Conservation (phyloP, 2,329 filamentous ascomycete species). For the Trichothecium sympodiale region DNA sequence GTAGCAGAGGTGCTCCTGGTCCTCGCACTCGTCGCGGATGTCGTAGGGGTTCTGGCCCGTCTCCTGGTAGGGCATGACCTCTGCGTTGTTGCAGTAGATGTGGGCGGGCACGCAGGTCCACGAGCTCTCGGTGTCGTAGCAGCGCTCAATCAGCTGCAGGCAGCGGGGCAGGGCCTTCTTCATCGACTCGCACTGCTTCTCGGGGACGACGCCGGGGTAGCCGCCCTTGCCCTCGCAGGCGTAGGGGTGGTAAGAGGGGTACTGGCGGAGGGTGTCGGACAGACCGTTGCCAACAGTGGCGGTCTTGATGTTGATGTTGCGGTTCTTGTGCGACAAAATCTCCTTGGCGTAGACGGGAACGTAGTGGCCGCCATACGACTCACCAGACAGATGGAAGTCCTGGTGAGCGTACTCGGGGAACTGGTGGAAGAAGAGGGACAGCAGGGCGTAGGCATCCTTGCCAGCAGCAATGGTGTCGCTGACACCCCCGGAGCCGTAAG, state of each 20-base stretch:
- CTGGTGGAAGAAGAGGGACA: slow-evolving; percentile 97
- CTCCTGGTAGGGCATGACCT: slow-evolving; percentile 88
- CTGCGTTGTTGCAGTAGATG: slow-evolving; percentile 97
- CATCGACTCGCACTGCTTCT: slow-evolving; percentile 74
- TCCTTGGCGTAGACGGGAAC: slow-evolving; percentile 81
- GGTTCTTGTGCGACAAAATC: slow-evolving; percentile 85
- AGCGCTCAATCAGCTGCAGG: slow-evolving; percentile 75
- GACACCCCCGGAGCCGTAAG: slow-evolving; percentile 83
- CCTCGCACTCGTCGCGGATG: slow-evolving; percentile 61
- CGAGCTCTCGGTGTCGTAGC: slow-evolving; percentile 84
- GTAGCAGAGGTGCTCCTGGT: slow-evolving; percentile 22
- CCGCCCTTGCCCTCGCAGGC: slow-evolving; percentile 83
- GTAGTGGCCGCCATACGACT: slow-evolving; percentile 93
- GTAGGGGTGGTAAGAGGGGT: slow-evolving; percentile 94
- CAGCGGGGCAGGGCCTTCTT: slow-evolving; percentile 85
- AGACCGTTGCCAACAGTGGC: slow-evolving; percentile 93
- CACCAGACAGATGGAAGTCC: slow-evolving; percentile 95
- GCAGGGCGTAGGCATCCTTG: slow-evolving; percentile 94
- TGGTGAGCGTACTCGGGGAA: slow-evolving; percentile 93
- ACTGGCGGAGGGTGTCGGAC: slow-evolving; percentile 87
- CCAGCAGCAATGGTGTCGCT: slow-evolving; percentile 74
- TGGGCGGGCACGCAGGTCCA: slow-evolving; percentile 90
- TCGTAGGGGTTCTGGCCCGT: slow-evolving; percentile 94
- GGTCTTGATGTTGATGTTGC: slow-evolving; percentile 96
- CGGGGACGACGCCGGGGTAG: slow-evolving; percentile 74